A percentile compares a stretch with the other conserved stretches of the same genome.
Conservation (phyloP, 306 rosid genomes). For the Rosa chinensis region DNA sequence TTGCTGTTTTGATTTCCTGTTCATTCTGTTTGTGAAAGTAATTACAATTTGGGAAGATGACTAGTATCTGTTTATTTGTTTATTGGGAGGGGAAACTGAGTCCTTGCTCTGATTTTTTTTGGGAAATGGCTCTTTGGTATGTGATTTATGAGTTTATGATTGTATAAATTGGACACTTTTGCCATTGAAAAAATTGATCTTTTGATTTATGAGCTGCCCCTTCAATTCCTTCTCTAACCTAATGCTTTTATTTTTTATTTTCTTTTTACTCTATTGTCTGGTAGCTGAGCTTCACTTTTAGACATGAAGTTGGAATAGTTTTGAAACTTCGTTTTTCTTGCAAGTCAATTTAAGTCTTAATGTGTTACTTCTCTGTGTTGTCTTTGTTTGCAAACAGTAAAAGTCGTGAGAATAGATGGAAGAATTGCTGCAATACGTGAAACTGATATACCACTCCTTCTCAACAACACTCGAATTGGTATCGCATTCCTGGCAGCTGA, state of each 20-base stretch:
- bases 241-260: background rate
- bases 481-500: constrained; percentile 45
- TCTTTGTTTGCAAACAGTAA: constrained; percentile 36
- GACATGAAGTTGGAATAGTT: background rate
- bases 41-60: background rate
- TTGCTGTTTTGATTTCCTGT: background rate
- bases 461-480: constrained; percentile 33
- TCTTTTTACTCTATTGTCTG: background rate
- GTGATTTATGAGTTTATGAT: background rate
- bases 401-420: constrained; percentile 37
- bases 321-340: background rate
- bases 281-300: background rate
- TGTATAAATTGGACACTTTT: background rate
- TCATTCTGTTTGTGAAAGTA: background rate
- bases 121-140: background rate
- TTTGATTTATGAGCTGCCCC: background rate
- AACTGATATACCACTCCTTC: constrained; percentile 18
- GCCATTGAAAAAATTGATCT: background rate
- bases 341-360: background rate
- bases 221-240: too few relatives aligned
- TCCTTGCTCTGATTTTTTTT: background rate
- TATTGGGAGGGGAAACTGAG: background rate
- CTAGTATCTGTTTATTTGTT: background rate
- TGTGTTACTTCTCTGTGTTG: background rate
- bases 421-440: constrained; percentile 31